Base-by-base conservation (phyloP, 2,329 filamentous ascomycete species). In the Arthrinium puccinioides region DNA sequence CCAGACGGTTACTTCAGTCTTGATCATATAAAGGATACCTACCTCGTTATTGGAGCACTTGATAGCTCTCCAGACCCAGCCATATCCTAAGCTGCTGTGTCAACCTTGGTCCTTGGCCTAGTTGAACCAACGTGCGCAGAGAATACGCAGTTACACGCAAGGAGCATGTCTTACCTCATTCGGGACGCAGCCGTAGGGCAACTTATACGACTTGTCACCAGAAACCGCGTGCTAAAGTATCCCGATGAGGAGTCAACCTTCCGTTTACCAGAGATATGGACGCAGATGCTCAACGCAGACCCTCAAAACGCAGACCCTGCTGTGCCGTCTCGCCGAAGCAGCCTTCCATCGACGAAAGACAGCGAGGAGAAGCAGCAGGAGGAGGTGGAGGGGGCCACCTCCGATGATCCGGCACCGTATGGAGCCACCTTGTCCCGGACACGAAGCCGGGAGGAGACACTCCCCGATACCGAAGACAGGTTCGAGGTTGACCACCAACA, bases 181-280 rank as follows among this genome's bases (percentile, higher is more conserved):
- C 44, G 49, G 27, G 52, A 53, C 26, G 46, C 53, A 27, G 47
- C 52, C 15, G 25, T 56, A 18, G 57, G 57, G 24, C 47, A 49
- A 9, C 28, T 53, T 20, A 40, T 61, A 30, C 54, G 56, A 6
- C 44, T 51, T 7, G 14, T 54, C n/a, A 55, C 51, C 7, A 29
- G 43, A 14, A 56, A 55, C 40, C 48, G 46, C 10, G 19, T 49
- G 3, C 39, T 51, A 13, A 38, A 42, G 32, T 53, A 51, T 18
- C 41, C 45, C 13, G 46, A 52, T 37, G 47, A 48, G 41, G 32
- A 43, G 21, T 16, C 42, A 28, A 39, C 44, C 37, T 53, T 50
- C 39, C 36, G 42, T 19, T 43, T 53, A 14, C 47, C 47, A 14
- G 49, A 47, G 14, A 14, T 40, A 30, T 49, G 44, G 46, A 21